phyloP scores from a whole-genome alignment of 495 filamentous ascomycete species.

The Cladorrhinum samala region DNA sequence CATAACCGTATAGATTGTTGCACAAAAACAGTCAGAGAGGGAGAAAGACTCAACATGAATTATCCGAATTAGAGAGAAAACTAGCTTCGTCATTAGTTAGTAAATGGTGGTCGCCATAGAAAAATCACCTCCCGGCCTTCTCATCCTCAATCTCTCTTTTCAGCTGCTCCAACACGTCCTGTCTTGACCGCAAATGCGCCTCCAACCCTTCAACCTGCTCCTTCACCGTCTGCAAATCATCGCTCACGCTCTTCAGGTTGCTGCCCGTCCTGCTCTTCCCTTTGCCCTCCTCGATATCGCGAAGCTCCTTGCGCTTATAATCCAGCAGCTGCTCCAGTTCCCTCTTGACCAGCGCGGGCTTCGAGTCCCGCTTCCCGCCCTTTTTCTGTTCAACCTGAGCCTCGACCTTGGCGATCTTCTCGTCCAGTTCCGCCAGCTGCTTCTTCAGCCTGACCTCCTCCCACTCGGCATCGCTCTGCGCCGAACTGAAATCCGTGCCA shows the following conservation, averaged over 20 bases:
- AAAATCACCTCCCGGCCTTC: slow-evolving; percentile 37
- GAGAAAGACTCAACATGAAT: too few relatives aligned
- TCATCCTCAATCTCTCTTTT: slow-evolving; percentile 58
- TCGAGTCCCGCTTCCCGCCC: slow-evolving; percentile 55
- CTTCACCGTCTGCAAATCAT: slow-evolving; percentile 69
- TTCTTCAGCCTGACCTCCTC: slow-evolving; percentile 93
- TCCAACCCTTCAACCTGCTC: slow-evolving; percentile 70
- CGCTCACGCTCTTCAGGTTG: slow-evolving; percentile 54
- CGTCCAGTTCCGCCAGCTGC: slow-evolving; percentile 80
- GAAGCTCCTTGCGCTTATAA: slow-evolving; percentile 62
- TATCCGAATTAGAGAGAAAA: neutral
- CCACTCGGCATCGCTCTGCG: slow-evolving; percentile 76
- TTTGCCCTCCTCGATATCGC: slow-evolving; percentile 71
- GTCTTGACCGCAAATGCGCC: slow-evolving; percentile 52
- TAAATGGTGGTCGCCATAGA: neutral
- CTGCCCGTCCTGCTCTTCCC: slow-evolving; percentile 54
- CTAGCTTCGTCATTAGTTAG: too few relatives aligned
- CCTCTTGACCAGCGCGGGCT: slow-evolving; percentile 81
- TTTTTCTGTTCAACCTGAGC: slow-evolving; percentile 36
- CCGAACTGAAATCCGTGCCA: slow-evolving; percentile 74
- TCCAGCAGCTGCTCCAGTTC: slow-evolving; percentile 87
- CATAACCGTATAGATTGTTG: too few relatives aligned
- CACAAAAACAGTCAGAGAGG: too few relatives aligned
- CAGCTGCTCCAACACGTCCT: slow-evolving; percentile 54
- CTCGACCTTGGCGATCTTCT: slow-evolving; percentile 72